These are phyloP conservation scores for Malassezia vespertilionis DNA, from an alignment of 1,284 basidiomycete species.

Conservation along the genomic window DNA sequence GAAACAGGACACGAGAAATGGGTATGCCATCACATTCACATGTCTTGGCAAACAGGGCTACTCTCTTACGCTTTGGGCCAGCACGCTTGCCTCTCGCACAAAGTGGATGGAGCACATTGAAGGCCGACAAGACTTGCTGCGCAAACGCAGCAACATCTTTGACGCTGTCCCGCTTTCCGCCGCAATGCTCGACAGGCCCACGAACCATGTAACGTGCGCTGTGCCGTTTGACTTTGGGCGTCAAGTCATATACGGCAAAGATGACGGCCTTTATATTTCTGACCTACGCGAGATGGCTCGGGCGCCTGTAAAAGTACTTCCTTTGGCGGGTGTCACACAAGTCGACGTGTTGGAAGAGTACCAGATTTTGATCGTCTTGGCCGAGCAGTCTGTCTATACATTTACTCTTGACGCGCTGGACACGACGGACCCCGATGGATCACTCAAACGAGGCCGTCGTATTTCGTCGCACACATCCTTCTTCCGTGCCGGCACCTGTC, in stretches of 20 bases:
- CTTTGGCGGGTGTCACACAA: slow-evolving; percentile 78
- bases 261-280: slow-evolving; percentile 89
- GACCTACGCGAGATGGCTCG: slow-evolving; percentile 64
- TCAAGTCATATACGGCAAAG: slow-evolving; percentile 85
- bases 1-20: slow-evolving; percentile 67
- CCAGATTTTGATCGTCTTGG: slow-evolving; percentile 80
- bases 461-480: slow-evolving; percentile 94
- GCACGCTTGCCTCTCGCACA: slow-evolving; percentile 68
- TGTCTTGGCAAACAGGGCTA: slow-evolving; percentile 89
- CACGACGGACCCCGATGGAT: slow-evolving; percentile 75
- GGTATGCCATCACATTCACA: slow-evolving; percentile 82
- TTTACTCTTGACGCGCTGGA: slow-evolving; percentile 91
- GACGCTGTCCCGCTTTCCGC: slow-evolving; percentile 75
- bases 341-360: slow-evolving; percentile 95
- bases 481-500: slow-evolving; percentile 89
- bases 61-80: slow-evolving; percentile 83
- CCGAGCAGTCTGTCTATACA: slow-evolving; percentile 82
- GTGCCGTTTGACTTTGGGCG: slow-evolving; percentile 80
- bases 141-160: slow-evolving; percentile 75
- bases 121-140: slow-evolving; percentile 74
- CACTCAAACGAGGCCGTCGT: slow-evolving; percentile 82
- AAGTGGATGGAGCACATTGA: slow-evolving; percentile 92
- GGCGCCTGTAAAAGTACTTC: slow-evolving; percentile 73
- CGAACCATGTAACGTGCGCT: slow-evolving; percentile 75
- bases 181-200: slow-evolving; percentile 69